Conservation (phyloP, 371 early-diverging fungal genomes). For the Apophysomyces elegans region DNA sequence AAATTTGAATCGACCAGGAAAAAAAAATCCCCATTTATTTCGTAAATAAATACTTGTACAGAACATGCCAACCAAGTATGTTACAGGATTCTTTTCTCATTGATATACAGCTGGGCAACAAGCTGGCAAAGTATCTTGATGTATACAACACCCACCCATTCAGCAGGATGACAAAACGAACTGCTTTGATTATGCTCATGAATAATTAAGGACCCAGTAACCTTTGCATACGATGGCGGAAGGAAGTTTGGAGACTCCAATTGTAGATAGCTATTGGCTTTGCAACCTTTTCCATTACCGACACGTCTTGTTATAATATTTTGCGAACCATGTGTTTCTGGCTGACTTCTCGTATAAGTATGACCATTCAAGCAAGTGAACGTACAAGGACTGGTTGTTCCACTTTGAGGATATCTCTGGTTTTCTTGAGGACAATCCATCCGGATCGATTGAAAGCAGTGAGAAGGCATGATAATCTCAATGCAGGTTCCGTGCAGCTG, state of each 20-base stretch:
- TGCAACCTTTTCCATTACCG: no score
- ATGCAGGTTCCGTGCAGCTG: background rate
- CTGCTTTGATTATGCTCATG: no score
- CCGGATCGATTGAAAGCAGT: background rate
- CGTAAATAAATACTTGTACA: slow-evolving; percentile 1
- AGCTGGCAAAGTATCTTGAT: background rate
- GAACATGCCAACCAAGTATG: background rate
- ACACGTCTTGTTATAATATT: no score
- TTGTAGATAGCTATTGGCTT: no score
- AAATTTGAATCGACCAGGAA: background rate
- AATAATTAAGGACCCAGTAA: no score
- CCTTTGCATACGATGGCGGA: no score
- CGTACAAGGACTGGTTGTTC: background rate
- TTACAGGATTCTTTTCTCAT: background rate
- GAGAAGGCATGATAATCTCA: background rate
- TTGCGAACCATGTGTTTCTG: no score
- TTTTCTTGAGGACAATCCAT: background rate
- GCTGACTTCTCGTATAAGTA: no score
- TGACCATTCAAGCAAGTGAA: background rate
- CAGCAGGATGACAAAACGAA: background rate
- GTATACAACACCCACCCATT: background rate
- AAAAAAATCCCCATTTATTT: background rate
- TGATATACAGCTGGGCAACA: background rate
- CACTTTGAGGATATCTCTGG: background rate
- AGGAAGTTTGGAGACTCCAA: no score